Base-by-base conservation (phyloP, 306 rosid genomes). In the Dryas octopetala region DNA sequence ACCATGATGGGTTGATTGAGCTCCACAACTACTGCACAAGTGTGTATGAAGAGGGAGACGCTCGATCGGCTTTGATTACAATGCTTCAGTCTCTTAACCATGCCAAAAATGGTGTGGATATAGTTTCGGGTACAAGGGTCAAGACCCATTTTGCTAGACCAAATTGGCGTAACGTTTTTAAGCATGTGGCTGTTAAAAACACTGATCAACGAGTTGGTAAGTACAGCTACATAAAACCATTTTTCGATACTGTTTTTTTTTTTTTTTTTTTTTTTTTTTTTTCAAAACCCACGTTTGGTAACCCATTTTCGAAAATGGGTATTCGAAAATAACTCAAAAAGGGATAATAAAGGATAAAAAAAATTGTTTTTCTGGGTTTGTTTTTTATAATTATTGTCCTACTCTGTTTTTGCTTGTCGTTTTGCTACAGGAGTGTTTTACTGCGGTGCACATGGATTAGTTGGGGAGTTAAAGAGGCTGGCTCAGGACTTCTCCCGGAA, bases 21-120 rank as follows among this genome's bases (percentile, higher is more conserved):
- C 91, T 94, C 78, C 96, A 88, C 62, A 94, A 94, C 74, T 88
- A 94, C 38, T 91, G 96, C 79, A 94, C 96, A 0, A 94, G 94
- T 63, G 97, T 89, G 66, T 93, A 91, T 53, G 97, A 93, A 79
- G 97, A 91, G 84, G 98, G 98, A 17, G 97, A 93, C 74, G 93
- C 93, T 64, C 83, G 97, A 28, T 93, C 98, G 0, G 98, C 96
- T 60, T 81, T 88, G 70, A 91, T 88, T 78, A 87, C 97, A 0
- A 93, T 93, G 98, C 98, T 93, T 75, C 97, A 93, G 41, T 86
- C 93, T 4, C 80, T 91, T 2, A 89, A 93, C 51, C 96, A 91
- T 72, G 97, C 97, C 47, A 88, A 94, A 77, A 87, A 78, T 61
- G 97, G 94, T 9, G 86, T 91, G 5, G 95, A 94, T 65, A 80